Conservation (phyloP, 2,329 filamentous ascomycete genomes). For the Phaeosphaeria sp. region DNA sequence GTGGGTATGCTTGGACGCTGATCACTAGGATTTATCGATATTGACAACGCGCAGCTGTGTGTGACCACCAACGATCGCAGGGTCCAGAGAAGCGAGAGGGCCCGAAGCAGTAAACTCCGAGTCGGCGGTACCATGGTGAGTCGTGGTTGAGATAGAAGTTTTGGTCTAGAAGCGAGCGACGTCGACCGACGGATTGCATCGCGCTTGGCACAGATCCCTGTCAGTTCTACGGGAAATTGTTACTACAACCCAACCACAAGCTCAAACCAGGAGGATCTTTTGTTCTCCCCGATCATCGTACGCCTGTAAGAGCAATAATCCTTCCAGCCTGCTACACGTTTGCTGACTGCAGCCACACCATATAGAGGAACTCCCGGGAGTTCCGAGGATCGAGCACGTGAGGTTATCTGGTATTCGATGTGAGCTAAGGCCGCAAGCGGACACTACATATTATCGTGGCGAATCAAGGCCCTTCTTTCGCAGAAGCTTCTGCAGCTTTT, state of each 20-base stretch:
- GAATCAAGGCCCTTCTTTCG: slow-evolving; percentile 38
- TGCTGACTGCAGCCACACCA: not conserved
- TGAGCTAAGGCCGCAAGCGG: slow-evolving; percentile 27
- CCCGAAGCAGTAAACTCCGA: slow-evolving; percentile 4
- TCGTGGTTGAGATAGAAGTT: slow-evolving; percentile 11
- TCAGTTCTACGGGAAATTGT: not conserved
- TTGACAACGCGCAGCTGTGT: slow-evolving; percentile 8
- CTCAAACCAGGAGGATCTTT: too few species aligned
- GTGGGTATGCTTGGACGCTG: not conserved
- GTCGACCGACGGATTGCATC: slow-evolving; percentile 2
- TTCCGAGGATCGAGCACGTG: slow-evolving; percentile 19
- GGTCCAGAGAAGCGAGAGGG: slow-evolving; percentile 13
- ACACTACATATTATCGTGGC: slow-evolving; percentile 11
- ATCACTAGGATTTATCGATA: slow-evolving; percentile 12
- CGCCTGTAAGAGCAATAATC: not conserved
- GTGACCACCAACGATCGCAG: not conserved
- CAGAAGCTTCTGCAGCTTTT: slow-evolving; percentile 20
- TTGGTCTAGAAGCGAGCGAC: slow-evolving; percentile 6
- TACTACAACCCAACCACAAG: not conserved
- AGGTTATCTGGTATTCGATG: slow-evolving; percentile 20
- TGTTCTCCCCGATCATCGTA: too few species aligned
- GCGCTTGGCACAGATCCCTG: slow-evolving; percentile 6
- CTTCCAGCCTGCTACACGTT: not conserved
- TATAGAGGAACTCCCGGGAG: slow-evolving; percentile 13
- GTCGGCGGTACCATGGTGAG: slow-evolving; percentile 12